These are phyloP conservation scores for Candida yuanshanica DNA, from an alignment of 805 yeast genomes.

Conservation along the genomic window DNA sequence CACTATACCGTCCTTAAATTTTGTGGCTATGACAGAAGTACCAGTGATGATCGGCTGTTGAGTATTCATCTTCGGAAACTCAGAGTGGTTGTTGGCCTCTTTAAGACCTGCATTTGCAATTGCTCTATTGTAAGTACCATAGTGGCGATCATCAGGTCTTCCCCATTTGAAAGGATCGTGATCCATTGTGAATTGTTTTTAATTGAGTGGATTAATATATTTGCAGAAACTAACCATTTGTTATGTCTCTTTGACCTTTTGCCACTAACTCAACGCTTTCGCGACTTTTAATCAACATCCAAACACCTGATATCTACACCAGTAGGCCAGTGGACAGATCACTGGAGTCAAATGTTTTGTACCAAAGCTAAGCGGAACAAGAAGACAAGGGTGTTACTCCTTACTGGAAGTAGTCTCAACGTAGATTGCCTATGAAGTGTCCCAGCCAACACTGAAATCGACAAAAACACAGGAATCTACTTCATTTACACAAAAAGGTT, in stretches of 20 bases:
- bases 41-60: slow-evolving; percentile 96
- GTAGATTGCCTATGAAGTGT: too few relatives aligned
- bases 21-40: slow-evolving; percentile 88
- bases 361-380: too few relatives aligned
- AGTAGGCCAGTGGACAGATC: too few relatives aligned
- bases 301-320: too few relatives aligned
- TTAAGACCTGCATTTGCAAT: slow-evolving; percentile 56
- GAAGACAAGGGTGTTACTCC: too few relatives aligned
- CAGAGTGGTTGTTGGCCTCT: slow-evolving; percentile 11
- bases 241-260: background rate
- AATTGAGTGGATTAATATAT: background rate
- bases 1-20: slow-evolving; percentile 83
- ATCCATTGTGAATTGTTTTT: slow-evolving; percentile 49
- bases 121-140: slow-evolving; percentile 71
- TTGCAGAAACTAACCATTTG: background rate
- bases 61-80: slow-evolving; percentile 76
- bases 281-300: too few relatives aligned
- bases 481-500: too few relatives aligned
- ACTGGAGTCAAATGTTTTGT: too few relatives aligned
- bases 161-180: slow-evolving; percentile 97
- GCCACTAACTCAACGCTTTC: too few relatives aligned
- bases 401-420: too few relatives aligned
- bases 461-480: too few relatives aligned
- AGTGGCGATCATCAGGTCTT: slow-evolving; percentile 76
- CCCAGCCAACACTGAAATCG: too few relatives aligned